Base-by-base conservation (phyloP, 2,329 filamentous ascomycete genomes). In the Ophiostoma australiae region DNA sequence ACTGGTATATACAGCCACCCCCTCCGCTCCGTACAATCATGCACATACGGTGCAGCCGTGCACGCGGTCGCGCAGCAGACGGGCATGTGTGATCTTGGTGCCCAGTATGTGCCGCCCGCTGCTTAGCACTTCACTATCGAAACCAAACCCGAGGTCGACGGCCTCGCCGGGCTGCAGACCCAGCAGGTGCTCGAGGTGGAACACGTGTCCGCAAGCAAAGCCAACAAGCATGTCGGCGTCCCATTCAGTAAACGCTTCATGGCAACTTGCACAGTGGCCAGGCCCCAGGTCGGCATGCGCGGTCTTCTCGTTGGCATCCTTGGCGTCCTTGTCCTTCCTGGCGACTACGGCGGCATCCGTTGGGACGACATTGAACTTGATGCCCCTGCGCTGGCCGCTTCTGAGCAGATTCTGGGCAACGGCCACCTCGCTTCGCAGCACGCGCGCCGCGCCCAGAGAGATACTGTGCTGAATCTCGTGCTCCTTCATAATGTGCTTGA, bases 381-480 rank as follows among this genome's bases (percentile, higher is more conserved):
- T 92, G 0, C 91, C 95, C 74, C 89, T 91, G 69, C 90, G 89
- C 78, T 96, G 92, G 0, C 94, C 93, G 17, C 84, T 87, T 0
- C 94, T 88, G 27, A 98, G 83, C 4, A 88, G 89, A 69, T 90
- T 90, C 86, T 98, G 97, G 0, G 91, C 93, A 4, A 87, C 85
- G 0, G 90, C 90, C 0, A 99, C 94, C 80, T 99, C 95, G 71
- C 94, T 93, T 69, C 91, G 85, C 61, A 98, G 83, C 0, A 98
- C 94, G 70, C 88, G 88, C 0, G 95, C 94, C 3, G 96, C 95
- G 0, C 95, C 95, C 63, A 91, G 90, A 74, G 91, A 94, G 77
- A 99, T 97, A 76, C 91, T 95, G 78, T 92, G 89, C 80, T 98
- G 95, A 65, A 99, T 91, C 77, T 98, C 95, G 78, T 97, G 94